Evolutionary conservation across 208 protist species (phyloP), one percentile per base, ranked within the genome.

Genomic region (Angomonas ambiguus): DNA sequence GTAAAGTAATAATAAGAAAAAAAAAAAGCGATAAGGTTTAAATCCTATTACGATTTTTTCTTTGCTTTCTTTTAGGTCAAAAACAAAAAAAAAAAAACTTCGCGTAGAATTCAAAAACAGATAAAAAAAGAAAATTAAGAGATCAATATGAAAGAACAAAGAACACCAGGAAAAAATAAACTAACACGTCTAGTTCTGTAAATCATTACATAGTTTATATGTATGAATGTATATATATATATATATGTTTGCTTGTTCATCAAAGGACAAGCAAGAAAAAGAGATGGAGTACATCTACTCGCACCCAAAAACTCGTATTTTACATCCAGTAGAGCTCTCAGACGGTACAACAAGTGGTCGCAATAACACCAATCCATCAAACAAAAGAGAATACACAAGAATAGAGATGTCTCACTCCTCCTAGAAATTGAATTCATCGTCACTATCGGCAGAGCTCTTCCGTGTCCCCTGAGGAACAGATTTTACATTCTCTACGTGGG

Each of bases 401-500:
- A 58, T 58, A 20, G 32, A 35, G 48, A 2, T 28, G 58, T 20
- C 56, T 30, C 30, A 33, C 59, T 11, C 28, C 0, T 20, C 51
- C 33, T 83, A 94, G 68, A 94, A 94, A 72, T 91, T 92, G 71
- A 94, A 94, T 70, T 91, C 88, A 66, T 94, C 88, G 53, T 86
- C 88, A 57, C 78, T 82, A 51, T 86, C 80, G 5, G 27, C 66
- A 20, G 68, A 67, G 38, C 41, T 61, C n/a, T 71, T 64, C 55
- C 65, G 68, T 0, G 53, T 73, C 20, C 79, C 72, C 71, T 69
- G 59, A 1, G 76, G 71, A 31, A 66, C 56, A 18, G 74, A 78
- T 18, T 65, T 67, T 10, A 74, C 66, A 51, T 66, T 38, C 48
- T 67, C 30, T 30, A 59, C 30, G 25, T 59, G 53, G 3, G 53